phyloP scores from a whole-genome alignment of 495 filamentous ascomycete species.

The Hypomontagnella monticulosa region DNA sequence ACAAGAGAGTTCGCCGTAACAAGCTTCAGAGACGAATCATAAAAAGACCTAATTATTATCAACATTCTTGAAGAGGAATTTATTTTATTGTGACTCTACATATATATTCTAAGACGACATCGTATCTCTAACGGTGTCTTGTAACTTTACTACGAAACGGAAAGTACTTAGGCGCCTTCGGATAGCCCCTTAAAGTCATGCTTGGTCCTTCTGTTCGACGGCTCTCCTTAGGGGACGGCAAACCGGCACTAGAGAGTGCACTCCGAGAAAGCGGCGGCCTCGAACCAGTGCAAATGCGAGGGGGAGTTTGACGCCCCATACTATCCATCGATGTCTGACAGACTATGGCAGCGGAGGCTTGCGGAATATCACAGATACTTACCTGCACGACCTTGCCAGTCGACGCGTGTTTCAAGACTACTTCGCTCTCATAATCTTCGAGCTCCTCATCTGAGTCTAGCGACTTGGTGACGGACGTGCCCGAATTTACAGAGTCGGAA shows the following conservation, averaged over 20 bases:
- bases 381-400: neutral
- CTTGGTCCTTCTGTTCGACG: neutral
- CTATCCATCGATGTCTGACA: neutral
- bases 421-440: conserved; percentile 19
- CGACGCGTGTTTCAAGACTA: neutral
- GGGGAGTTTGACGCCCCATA: conserved; percentile 11
- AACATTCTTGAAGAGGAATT: too few species aligned
- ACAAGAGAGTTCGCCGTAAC: too few species aligned
- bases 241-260: conserved; percentile 23
- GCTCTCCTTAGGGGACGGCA: neutral
- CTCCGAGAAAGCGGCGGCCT: conserved; percentile 42
- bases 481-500: neutral
- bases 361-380: neutral
- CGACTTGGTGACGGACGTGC: neutral
- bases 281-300: conserved; percentile 40
- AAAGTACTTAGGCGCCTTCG: conserved; percentile 33
- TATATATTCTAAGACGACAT: neutral
- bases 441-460: conserved; percentile 21
- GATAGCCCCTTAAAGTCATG: conserved; percentile 11
- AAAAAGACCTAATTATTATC: too few species aligned
- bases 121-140: too few species aligned
- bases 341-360: neutral
- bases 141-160: conserved; percentile 15
- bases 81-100: neutral
- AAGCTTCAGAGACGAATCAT: too few species aligned